A percentile compares a stretch with the other conserved stretches of the same genome.
Conservation (phyloP, 2,329 filamentous ascomycete species). For the Erysiphe pulchra region DNA sequence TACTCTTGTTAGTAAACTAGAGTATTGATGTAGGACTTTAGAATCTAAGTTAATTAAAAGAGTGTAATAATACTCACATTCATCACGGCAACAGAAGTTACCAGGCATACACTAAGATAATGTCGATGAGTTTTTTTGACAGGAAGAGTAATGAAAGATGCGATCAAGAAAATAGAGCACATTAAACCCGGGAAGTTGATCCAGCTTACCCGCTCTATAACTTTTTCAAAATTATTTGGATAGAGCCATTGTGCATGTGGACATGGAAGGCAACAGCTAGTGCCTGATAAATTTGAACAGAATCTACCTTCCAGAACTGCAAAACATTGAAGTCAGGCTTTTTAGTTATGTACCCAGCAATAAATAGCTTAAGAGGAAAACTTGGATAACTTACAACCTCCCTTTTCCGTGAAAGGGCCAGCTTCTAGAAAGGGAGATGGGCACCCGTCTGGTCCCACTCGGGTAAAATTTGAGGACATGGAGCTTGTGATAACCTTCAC, state of each 20-base stretch:
- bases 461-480: not conserved
- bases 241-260: conserved; percentile 59
- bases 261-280: conserved; percentile 71
- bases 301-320: conserved; percentile 28
- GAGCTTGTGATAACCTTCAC: not conserved
- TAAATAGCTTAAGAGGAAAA: not conserved
- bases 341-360: not conserved
- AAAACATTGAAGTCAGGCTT: conserved; percentile 1
- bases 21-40: not conserved
- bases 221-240: conserved; percentile 28
- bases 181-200: conserved; percentile 50
- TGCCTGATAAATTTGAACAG: conserved; percentile 24
- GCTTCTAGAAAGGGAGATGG: conserved; percentile 43
- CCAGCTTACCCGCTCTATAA: conserved; percentile 52
- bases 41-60: not conserved
- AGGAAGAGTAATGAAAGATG: conserved; percentile 43
- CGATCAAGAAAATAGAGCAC: conserved; percentile 18
- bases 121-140: conserved; percentile 77
- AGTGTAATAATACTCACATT: conserved; percentile 29
- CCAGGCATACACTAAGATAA: conserved; percentile 75
- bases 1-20: not conserved
- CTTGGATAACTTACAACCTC: conserved; percentile 35
- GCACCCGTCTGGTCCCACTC: conserved; percentile 18
- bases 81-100: conserved; percentile 50
- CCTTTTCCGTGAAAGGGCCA: conserved; percentile 27